Percentiles rank a stretch among this genome's conserved stretches.
These are phyloP conservation scores for Penicillium paradoxum DNA, from an alignment of 495 filamentous ascomycete genomes.

Conservation along the genomic window DNA sequence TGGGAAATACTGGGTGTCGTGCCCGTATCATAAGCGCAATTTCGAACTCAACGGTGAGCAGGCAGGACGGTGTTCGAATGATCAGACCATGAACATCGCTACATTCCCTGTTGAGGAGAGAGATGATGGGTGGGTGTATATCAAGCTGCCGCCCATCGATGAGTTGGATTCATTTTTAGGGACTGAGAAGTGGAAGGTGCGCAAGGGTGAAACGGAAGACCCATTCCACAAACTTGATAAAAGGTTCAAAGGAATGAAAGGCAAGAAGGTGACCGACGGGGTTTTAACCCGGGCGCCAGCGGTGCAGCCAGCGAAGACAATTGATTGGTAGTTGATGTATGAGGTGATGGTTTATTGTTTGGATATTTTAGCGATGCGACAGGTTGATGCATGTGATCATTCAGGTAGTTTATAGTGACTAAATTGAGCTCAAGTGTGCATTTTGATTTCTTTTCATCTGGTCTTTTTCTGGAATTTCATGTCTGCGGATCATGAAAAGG, in stretches of 20 bases:
- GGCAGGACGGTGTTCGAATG: conserved; percentile 71
- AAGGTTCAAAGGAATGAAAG: conserved; percentile 53
- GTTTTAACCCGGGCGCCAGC: conserved; percentile 33
- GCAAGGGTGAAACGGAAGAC: conserved; percentile 59
- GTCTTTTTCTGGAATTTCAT: no score
- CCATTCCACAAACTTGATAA: conserved; percentile 67
- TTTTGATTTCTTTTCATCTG: no score
- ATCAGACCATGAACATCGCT: conserved; percentile 72
- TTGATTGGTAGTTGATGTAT: conserved; percentile 58
- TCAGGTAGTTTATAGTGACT: not conserved
- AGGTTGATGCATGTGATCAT: not conserved
- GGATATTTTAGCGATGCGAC: not conserved
- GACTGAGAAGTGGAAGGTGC: conserved; percentile 79
- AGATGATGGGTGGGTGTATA: conserved; percentile 75
- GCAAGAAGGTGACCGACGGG: conserved; percentile 52
- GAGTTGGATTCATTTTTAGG: conserved; percentile 81
- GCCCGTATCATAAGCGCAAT: conserved; percentile 91
- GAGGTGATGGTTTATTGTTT: not conserved
- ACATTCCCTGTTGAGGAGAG: conserved; percentile 80
- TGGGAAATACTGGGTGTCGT: conserved; percentile 74
- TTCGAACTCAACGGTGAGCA: conserved; percentile 68
- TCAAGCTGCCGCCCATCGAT: conserved; percentile 78
- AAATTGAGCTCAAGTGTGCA: no score
- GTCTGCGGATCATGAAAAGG: no score
- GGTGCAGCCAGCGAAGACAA: conserved; percentile 42